These are phyloP conservation scores for Coemansia sp. DNA, from an alignment of 192 early-diverging fungal species.

Conservation along the genomic window DNA sequence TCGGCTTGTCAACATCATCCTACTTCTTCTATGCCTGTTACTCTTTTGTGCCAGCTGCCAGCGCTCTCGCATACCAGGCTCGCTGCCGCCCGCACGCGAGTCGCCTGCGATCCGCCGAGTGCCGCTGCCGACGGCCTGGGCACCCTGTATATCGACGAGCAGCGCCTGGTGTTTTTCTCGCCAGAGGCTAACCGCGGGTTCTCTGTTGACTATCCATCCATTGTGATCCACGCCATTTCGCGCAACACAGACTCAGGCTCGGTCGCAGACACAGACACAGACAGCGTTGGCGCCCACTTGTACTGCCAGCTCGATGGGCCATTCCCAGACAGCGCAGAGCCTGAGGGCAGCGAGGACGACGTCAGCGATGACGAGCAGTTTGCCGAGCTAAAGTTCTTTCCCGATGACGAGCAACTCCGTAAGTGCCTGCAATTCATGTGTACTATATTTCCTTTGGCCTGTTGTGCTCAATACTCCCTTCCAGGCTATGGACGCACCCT, in stretches of 20 bases:
- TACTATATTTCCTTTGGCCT: no score
- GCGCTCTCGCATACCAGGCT: neutral
- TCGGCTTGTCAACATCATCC: no score
- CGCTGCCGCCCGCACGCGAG: neutral
- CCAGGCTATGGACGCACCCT: no score
- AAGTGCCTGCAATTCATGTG: no score
- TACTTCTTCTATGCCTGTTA: slow-evolving; percentile 9
- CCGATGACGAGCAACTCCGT: neutral
- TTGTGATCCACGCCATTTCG: slow-evolving; percentile 40
- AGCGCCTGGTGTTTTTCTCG: slow-evolving; percentile 17
- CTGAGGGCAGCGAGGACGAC: neutral
- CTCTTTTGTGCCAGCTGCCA: neutral
- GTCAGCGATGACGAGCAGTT: slow-evolving; percentile 22
- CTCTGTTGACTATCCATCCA: slow-evolving; percentile 26
- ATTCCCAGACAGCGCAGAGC: slow-evolving; percentile 8
- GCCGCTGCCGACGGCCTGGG: neutral
- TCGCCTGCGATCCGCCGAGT: slow-evolving; percentile 25
- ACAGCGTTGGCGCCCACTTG: slow-evolving; percentile 2
- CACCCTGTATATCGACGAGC: slow-evolving; percentile 19
- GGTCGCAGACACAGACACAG: no score
- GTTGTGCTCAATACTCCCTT: no score
- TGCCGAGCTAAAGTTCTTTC: slow-evolving; percentile 30
- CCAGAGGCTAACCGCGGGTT: slow-evolving; percentile 1
- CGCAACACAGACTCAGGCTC: neutral
- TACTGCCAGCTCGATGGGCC: slow-evolving; percentile 42